Conservation (phyloP, 2,329 filamentous ascomycete genomes). For the Sordariomycetes sp. region DNA sequence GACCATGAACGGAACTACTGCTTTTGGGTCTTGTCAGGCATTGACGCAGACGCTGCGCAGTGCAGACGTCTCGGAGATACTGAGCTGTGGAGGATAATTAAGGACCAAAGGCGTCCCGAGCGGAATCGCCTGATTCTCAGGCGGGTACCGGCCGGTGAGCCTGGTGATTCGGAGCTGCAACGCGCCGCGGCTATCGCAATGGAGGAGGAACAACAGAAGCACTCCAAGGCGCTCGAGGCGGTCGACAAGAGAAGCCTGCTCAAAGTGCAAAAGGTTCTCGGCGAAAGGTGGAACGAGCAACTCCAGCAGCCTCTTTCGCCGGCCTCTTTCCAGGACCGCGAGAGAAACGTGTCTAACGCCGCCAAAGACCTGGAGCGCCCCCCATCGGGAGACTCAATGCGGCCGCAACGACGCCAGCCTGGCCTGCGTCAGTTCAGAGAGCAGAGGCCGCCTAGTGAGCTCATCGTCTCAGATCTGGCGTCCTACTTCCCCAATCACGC, state of each 20-base stretch:
- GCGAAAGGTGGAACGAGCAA: constrained; percentile 74
- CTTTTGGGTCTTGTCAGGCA: constrained; percentile 85
- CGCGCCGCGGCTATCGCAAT: constrained; percentile 81
- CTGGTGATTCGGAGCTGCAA: constrained; percentile 76
- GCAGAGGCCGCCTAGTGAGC: constrained; percentile 85
- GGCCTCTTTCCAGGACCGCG: constrained; percentile 60
- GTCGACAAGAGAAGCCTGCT: constrained; percentile 70
- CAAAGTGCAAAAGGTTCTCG: constrained; percentile 83
- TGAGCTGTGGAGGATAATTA: constrained; percentile 85
- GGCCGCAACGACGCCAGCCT: constrained; percentile 34
- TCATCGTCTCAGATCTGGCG: constrained; percentile 92
- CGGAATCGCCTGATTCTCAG: constrained; percentile 83
- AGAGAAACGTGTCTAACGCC: constrained; percentile 55
- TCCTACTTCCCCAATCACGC: constrained; percentile 97
- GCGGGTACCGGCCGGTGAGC: constrained; percentile 87
- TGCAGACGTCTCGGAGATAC: constrained; percentile 77
- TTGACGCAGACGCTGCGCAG: constrained; percentile 72
- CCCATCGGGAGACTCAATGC: constrained; percentile 33
- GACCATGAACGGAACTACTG: constrained; percentile 93
- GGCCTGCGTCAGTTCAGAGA: constrained; percentile 79
- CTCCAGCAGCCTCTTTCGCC: constrained; percentile 82
- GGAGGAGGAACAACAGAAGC: constrained; percentile 73
- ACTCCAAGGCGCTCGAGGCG: constrained; percentile 52
- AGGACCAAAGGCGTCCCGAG: constrained; percentile 75
- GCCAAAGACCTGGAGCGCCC: constrained; percentile 50